A percentile compares a stretch with the other conserved stretches of the same genome.
phyloP scores from a whole-genome alignment of 169 alveolate genomes.

The Plasmodium gonderi region DNA sequence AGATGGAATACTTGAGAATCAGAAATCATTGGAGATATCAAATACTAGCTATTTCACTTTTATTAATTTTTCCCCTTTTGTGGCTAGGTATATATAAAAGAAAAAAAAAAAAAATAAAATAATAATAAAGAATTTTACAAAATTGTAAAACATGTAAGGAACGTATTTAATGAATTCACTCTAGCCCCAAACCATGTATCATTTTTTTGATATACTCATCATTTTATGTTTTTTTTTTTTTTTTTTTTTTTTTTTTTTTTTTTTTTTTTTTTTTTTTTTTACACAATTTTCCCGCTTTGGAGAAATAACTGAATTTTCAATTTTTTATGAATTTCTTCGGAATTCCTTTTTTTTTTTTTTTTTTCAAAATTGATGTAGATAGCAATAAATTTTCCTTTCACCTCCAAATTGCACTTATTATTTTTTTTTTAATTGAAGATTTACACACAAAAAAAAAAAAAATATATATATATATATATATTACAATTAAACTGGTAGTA shows the following conservation, averaged over 20 bases:
- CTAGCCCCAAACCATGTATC: no score
- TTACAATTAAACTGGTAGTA: no score
- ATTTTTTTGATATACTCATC: no score
- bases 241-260: no score
- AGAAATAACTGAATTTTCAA: background rate
- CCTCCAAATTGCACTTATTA: background rate
- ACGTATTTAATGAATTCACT: no score
- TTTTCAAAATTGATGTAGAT: background rate
- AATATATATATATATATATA: no score
- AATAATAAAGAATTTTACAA: no score
- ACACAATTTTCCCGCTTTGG: background rate
- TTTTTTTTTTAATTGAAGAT: background rate
- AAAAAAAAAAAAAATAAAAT: no score
- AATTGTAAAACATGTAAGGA: no score
- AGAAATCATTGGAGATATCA: background rate
- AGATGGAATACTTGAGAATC: background rate
- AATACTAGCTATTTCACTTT: constrained; percentile 2
- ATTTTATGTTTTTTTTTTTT: background rate
- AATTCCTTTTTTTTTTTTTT: background rate
- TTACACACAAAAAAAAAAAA: no score
- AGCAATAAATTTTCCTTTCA: background rate
- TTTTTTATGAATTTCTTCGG: background rate
- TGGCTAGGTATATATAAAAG: background rate
- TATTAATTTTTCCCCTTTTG: constrained; percentile 18
- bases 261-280: no score